Evolutionary conservation across 306 rosid genomes (phyloP).

Genomic region (Amphicarpaea edgeworthii): DNA sequence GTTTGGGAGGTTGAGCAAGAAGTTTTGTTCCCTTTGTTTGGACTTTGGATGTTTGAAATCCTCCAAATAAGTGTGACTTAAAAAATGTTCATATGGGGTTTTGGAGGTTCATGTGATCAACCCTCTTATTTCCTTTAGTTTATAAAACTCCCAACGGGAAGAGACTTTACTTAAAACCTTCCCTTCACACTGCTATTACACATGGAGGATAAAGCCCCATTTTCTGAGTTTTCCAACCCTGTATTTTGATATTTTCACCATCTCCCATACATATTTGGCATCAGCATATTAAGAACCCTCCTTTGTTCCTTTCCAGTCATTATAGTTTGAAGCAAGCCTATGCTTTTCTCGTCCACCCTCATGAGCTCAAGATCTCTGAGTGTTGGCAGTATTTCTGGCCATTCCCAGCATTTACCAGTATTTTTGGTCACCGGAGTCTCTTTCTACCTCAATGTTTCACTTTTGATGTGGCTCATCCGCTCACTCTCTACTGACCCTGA

Average conservation of each 20-base stretch:
- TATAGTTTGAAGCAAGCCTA: no score
- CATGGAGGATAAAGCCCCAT: not conserved
- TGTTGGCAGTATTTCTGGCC: not conserved
- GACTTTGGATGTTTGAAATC: constrained; percentile 37
- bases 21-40: constrained; percentile 22
- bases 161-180: not conserved
- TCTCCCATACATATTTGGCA: constrained; percentile 4
- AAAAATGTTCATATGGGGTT: constrained; percentile 29
- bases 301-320: not conserved
- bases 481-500: constrained; percentile 3
- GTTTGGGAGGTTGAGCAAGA: not conserved
- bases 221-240: not conserved
- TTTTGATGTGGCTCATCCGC: not conserved
- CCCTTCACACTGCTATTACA: not conserved
- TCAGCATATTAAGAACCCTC: not conserved
- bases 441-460: not conserved
- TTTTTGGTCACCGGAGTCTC: not conserved
- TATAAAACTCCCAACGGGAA: not conserved
- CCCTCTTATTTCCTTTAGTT: not conserved
- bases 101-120: constrained; percentile 10
- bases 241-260: not conserved
- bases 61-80: constrained; percentile 2
- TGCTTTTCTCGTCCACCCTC: not conserved
- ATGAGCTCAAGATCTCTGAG: not conserved
- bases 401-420: not conserved